Percentiles rank a stretch among this genome's conserved stretches.
phyloP scores from a whole-genome alignment of 352 stramenopile genomes.

The Phytopythium cucurbitacearum region DNA sequence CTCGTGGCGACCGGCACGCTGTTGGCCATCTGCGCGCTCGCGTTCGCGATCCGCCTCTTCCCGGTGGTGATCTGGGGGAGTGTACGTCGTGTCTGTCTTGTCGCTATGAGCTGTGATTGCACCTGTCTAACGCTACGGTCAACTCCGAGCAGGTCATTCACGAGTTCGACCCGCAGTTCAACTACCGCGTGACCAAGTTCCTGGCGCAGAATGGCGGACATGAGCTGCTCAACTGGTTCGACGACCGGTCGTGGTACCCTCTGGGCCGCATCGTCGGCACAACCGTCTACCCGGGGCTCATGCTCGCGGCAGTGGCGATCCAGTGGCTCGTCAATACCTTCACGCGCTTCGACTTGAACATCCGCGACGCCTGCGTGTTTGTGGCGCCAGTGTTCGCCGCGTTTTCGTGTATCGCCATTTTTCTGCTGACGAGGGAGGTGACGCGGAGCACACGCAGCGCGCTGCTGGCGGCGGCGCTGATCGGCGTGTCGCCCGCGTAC shows the following conservation, averaged over 20 bases:
- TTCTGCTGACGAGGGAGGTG: slow-evolving; percentile 84
- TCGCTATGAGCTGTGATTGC: too few species aligned
- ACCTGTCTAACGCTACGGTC: too few species aligned
- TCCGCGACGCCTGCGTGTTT: slow-evolving; percentile 89
- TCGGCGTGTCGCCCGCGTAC: slow-evolving; percentile 96
- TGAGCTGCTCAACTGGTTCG: slow-evolving; percentile 98
- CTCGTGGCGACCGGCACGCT: slow-evolving; percentile 46
- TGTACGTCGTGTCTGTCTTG: slow-evolving; percentile 24
- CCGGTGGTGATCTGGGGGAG: slow-evolving; percentile 89
- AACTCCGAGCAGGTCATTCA: slow-evolving; percentile 70
- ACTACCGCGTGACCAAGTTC: slow-evolving; percentile 98
- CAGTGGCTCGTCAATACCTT: slow-evolving; percentile 43
- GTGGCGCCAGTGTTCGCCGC: slow-evolving; percentile 87
- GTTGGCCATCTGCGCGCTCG: slow-evolving; percentile 82
- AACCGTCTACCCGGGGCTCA: slow-evolving; percentile 93
- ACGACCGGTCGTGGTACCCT: slow-evolving; percentile 95
- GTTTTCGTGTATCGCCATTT: slow-evolving; percentile 81
- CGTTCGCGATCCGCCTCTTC: slow-evolving; percentile 89
- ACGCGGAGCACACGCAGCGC: slow-evolving; percentile 61
- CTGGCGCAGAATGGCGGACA: slow-evolving; percentile 87
- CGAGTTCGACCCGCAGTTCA: slow-evolving; percentile 97
- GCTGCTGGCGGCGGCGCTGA: slow-evolving; percentile 89
- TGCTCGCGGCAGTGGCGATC: slow-evolving; percentile 76
- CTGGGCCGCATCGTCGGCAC: slow-evolving; percentile 89
- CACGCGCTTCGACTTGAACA: slow-evolving; percentile 31